Evolutionary conservation across 129 eudicot genomes (phyloP).

Genomic region (Mikania micrantha): DNA sequence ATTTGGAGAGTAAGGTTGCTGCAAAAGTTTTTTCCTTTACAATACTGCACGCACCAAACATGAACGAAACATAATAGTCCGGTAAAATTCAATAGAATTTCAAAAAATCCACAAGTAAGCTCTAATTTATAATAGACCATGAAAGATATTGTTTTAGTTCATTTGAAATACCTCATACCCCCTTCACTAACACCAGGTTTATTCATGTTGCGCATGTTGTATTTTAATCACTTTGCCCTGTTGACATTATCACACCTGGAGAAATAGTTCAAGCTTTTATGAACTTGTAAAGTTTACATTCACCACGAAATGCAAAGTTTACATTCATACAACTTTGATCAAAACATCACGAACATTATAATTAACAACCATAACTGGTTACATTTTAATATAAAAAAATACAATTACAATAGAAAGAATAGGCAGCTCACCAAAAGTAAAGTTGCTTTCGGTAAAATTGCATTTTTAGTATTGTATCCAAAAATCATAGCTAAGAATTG

Average conservation of each 20-base stretch:
- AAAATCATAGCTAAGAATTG: too few relatives aligned
- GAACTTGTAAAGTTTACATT: constrained; percentile 46
- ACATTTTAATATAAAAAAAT: neutral
- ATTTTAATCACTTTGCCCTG: constrained; percentile 92
- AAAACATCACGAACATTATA: neutral
- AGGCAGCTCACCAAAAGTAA: constrained; percentile 99
- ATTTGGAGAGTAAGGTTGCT: too few relatives aligned
- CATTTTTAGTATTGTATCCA: too few relatives aligned
- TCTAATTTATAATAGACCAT: too few relatives aligned
- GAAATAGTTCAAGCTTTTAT: neutral
- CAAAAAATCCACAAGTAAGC: too few relatives aligned
- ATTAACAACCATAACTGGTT: neutral
- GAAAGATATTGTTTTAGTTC: neutral
- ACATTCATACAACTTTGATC: constrained; percentile 81
- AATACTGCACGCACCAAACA: too few relatives aligned
- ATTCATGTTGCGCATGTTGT: constrained; percentile 95
- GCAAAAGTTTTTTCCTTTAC: too few relatives aligned
- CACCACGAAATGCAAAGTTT: constrained; percentile 96
- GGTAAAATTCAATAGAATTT: too few relatives aligned
- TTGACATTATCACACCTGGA: constrained; percentile 92
- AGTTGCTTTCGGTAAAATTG: too few relatives aligned
- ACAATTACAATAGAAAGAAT: constrained; percentile 43
- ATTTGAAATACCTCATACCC: constrained; percentile 65
- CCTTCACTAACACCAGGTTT: constrained; percentile 93
- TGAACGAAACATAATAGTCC: too few relatives aligned